Conservation (phyloP, 257 asterid species). For the Solanum corneliomulleri region DNA sequence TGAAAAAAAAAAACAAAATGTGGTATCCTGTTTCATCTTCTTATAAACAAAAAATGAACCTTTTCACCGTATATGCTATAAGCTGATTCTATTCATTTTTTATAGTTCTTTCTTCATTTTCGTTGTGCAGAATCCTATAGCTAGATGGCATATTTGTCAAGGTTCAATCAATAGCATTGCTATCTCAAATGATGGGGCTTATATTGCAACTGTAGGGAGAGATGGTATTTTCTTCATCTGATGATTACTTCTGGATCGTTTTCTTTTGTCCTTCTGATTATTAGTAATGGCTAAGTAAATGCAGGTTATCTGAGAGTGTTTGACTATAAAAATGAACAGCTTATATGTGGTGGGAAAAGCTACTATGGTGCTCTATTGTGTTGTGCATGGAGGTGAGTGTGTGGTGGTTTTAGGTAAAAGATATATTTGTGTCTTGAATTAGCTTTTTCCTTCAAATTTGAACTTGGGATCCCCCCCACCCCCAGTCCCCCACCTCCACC, state of each 20-base stretch:
- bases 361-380: conserved; percentile 93
- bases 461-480: background rate
- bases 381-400: conserved; percentile 91
- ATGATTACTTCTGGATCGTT: background rate
- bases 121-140: conserved; percentile 80
- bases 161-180: conserved; percentile 80
- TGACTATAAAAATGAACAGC: conserved; percentile 83
- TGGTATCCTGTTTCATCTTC: background rate
- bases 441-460: background rate
- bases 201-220: conserved; percentile 84
- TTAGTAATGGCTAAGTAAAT: conserved; percentile 1
- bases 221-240: conserved; percentile 48
- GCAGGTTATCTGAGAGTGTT: conserved; percentile 87
- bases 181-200: conserved; percentile 66
- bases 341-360: conserved; percentile 91
- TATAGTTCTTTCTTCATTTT: background rate
- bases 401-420: background rate
- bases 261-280: background rate
- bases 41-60: background rate
- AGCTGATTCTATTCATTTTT: background rate
- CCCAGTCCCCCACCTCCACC: too few relatives aligned
- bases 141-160: conserved; percentile 97
- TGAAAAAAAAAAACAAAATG: background rate
- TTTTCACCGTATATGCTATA: background rate
- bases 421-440: background rate